Evolutionary conservation across 140 eudicot species (phyloP).

Genomic region (Anethum foeniculum): DNA sequence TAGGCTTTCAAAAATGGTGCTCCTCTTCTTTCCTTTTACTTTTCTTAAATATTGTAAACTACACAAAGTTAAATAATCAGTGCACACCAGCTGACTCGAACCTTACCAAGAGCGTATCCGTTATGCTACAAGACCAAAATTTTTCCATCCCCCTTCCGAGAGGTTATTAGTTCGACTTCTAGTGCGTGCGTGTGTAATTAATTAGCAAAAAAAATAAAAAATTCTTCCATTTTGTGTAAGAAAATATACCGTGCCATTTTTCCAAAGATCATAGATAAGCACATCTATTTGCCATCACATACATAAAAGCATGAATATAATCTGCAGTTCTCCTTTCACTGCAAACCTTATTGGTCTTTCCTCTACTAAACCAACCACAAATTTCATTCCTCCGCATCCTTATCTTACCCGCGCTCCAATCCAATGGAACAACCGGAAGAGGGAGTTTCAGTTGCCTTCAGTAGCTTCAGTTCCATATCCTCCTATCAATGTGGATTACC

Average conservation of each 20-base stretch:
- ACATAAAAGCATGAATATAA: slow-evolving; percentile 27
- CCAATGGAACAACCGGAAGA: slow-evolving; percentile 9
- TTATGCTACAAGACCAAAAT: no score
- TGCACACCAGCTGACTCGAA: no score
- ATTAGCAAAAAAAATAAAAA: no score
- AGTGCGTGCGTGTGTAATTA: no score
- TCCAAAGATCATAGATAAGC: neutral
- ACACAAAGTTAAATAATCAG: no score
- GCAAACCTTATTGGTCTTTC: slow-evolving; percentile 29
- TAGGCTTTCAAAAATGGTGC: neutral
- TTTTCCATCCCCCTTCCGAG: no score
- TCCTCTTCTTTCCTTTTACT: neutral
- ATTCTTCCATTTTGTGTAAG: no score
- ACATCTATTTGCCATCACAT: neutral
- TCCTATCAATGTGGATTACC: slow-evolving; percentile 46
- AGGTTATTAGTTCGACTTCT: no score
- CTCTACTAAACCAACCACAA: slow-evolving; percentile 21
- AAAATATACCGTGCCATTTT: slow-evolving; percentile 7
- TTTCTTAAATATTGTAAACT: neutral
- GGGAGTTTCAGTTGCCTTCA: slow-evolving; percentile 27
- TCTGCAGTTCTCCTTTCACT: slow-evolving; percentile 31
- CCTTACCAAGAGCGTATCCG: no score
- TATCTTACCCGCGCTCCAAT: slow-evolving; percentile 2
- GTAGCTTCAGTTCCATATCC: slow-evolving; percentile 51
- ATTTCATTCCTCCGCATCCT: slow-evolving; percentile 6